Conservation (phyloP, 441 rosid genomes). For the Dalechampia spathulata region DNA sequence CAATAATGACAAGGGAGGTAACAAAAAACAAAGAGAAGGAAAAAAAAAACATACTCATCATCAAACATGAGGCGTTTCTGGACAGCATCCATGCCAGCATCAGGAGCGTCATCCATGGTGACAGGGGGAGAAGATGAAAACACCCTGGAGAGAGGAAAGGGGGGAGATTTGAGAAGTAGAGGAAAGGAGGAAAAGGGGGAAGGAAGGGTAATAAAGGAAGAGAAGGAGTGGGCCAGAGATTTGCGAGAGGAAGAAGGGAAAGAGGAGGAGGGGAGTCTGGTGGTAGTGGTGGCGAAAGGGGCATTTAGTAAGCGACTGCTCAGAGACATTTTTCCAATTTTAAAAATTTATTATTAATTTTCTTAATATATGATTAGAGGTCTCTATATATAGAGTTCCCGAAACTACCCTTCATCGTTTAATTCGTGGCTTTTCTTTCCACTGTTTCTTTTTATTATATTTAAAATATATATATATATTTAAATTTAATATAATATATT, state of each 20-base stretch:
- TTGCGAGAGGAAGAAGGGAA: slow-evolving; percentile 15
- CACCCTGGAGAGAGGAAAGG: too few relatives aligned
- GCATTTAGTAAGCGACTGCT: slow-evolving; percentile 13
- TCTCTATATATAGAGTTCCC: too few relatives aligned
- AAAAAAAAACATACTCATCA: slow-evolving; percentile 57
- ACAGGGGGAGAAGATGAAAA: slow-evolving; percentile 22
- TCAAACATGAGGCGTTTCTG: slow-evolving; percentile 98
- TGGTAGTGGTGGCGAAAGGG: neutral
- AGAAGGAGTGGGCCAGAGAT: slow-evolving; percentile 8
- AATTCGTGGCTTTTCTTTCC: too few relatives aligned
- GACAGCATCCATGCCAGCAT: slow-evolving; percentile 93
- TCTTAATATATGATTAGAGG: too few relatives aligned
- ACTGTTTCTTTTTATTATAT: too few relatives aligned
- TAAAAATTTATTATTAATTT: too few relatives aligned
- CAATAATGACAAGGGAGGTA: too few relatives aligned
- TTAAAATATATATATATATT: too few relatives aligned
- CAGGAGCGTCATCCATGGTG: slow-evolving; percentile 48
- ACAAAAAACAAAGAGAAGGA: neutral
- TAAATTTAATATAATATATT: too few relatives aligned
- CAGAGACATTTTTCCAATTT: slow-evolving; percentile 15
- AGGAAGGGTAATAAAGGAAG: slow-evolving; percentile 11
- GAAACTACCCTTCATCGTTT: too few relatives aligned
- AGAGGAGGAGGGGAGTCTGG: slow-evolving; percentile 10
- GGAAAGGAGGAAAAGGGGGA: too few relatives aligned
- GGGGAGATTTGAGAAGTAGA: neutral